A percentile compares a stretch with the other conserved stretches of the same genome.
phyloP scores from a whole-genome alignment of 257 asterid species.

The Solanum chilense region DNA sequence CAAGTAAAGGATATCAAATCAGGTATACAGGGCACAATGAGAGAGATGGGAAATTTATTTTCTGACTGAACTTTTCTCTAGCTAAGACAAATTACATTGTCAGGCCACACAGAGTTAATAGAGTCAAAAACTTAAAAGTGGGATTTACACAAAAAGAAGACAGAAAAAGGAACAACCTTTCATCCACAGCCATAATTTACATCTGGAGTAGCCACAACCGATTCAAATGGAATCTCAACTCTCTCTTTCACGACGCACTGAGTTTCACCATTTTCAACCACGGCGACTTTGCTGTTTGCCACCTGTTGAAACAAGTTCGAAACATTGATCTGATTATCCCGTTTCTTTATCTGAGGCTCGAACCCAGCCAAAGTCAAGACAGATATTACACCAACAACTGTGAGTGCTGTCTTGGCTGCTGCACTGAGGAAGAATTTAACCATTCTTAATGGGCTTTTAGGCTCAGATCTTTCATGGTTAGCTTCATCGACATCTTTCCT shows the following conservation, averaged over 20 bases:
- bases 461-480: conserved; percentile 1
- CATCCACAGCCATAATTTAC: conserved; percentile 89
- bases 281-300: conserved; percentile 33
- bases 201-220: conserved; percentile 61
- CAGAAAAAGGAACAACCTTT: background rate
- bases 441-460: conserved; percentile 21
- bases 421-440: conserved; percentile 30
- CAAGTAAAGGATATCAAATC: background rate
- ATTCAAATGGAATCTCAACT: conserved; percentile 77
- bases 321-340: conserved; percentile 36
- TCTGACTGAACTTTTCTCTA: background rate
- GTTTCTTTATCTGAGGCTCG: conserved; percentile 53
- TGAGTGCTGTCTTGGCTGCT: conserved; percentile 54
- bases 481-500: conserved; percentile 1
- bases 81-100: conserved; percentile 15
- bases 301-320: conserved; percentile 27
- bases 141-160: background rate
- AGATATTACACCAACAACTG: conserved; percentile 55
- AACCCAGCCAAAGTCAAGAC: conserved; percentile 72
- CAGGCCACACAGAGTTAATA: conserved; percentile 14
- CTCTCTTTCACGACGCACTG: conserved; percentile 82
- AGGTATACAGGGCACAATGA: background rate
- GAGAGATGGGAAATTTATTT: background rate
- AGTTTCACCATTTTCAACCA: conserved; percentile 64
- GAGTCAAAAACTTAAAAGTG: background rate